phyloP scores from a whole-genome alignment of 108 stramenopile genomes.

The Cyclotella baltica region DNA sequence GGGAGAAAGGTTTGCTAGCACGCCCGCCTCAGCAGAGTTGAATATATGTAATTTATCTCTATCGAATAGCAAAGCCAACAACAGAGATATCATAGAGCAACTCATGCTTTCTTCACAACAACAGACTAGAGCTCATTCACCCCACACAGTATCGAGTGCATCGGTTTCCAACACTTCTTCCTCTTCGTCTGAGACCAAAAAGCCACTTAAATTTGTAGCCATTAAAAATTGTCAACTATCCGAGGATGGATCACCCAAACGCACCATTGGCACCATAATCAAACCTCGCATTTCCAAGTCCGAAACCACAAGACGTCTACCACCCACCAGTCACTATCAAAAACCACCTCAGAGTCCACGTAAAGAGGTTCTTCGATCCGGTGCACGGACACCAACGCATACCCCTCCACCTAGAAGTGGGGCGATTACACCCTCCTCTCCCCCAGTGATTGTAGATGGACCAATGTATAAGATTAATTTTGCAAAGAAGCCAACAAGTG shows the following conservation, averaged over 20 bases:
- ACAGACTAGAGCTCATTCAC: conserved; percentile 27
- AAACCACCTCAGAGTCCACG: conserved; percentile 43
- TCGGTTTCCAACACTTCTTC: conserved; percentile 44
- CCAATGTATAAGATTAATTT: conserved; percentile 16
- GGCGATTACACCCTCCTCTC: conserved; percentile 40
- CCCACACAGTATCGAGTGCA: conserved; percentile 43
- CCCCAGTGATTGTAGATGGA: conserved; percentile 47
- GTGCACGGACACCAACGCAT: conserved; percentile 19
- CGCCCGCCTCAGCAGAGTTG: neutral
- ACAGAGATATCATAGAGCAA: neutral
- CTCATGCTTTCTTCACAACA: neutral
- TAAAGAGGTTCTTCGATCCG: neutral
- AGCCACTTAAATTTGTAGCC: conserved; percentile 46
- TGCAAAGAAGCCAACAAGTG: neutral
- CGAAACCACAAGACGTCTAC: conserved; percentile 5
- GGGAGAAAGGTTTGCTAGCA: conserved; percentile 20
- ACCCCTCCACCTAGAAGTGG: conserved; percentile 24
- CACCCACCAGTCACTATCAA: conserved; percentile 12
- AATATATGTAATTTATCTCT: conserved; percentile 10
- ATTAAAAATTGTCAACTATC: conserved; percentile 12
- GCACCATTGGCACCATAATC: conserved; percentile 12
- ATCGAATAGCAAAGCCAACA: neutral
- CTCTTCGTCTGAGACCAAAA: conserved; percentile 39
- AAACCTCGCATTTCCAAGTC: conserved; percentile 33
- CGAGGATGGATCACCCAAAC: conserved; percentile 5